A percentile compares a stretch with the other conserved stretches of the same genome.
Conservation (phyloP, 2,329 filamentous ascomycete species). For the Cryphonectria carpinicola region DNA sequence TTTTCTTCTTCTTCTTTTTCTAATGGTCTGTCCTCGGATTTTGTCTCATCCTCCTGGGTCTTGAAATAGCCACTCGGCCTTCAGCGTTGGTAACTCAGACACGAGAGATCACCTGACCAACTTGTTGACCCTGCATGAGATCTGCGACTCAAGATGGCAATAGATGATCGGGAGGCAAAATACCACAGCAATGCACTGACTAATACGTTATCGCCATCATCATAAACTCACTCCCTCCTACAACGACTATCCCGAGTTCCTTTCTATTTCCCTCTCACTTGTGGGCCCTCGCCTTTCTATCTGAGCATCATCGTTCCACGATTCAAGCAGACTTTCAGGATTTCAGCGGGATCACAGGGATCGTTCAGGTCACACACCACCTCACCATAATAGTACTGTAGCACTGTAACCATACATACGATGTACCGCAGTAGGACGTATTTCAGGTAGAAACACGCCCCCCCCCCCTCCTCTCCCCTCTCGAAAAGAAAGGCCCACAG, state of each 20-base stretch:
- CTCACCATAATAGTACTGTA: background rate
- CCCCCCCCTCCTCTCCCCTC: too few relatives aligned
- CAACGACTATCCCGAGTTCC: background rate
- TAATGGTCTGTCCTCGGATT: too few relatives aligned
- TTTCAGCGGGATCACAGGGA: background rate
- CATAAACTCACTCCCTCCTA: background rate
- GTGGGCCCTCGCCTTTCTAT: background rate
- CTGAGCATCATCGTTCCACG: background rate
- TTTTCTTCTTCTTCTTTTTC: too few relatives aligned
- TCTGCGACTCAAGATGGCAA: background rate
- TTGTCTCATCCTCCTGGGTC: background rate
- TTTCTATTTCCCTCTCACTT: too few relatives aligned
- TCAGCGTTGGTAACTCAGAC: background rate
- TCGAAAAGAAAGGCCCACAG: background rate
- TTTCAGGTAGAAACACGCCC: too few relatives aligned
- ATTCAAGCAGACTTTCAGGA: background rate
- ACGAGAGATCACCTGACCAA: background rate
- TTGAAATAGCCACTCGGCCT: background rate
- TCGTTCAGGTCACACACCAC: background rate
- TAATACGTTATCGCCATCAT: background rate
- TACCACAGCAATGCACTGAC: background rate
- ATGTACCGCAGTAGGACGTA: background rate
- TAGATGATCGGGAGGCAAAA: background rate
- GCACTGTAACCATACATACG: too few relatives aligned
- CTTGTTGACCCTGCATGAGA: background rate